A percentile compares a stretch with the other conserved stretches of the same genome.
Conservation (phyloP, 257 asterid species). For the Salvia hispanica region DNA sequence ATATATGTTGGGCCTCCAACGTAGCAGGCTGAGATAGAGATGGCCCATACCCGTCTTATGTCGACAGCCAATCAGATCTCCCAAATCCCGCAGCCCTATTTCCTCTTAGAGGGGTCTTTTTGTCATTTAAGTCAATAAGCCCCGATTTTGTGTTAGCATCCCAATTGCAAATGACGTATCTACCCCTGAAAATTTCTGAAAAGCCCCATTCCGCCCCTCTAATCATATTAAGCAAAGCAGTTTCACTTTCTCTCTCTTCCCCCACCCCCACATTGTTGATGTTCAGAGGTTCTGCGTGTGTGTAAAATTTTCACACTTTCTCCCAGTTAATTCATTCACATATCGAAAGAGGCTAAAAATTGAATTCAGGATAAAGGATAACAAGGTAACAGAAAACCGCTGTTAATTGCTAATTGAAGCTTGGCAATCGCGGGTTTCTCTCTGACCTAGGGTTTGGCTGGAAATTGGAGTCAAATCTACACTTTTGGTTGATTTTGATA, state of each 20-base stretch:
- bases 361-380: neutral
- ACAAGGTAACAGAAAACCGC: neutral
- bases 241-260: slow-evolving; percentile 29
- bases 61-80: neutral
- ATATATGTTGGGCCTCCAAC: neutral
- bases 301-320: slow-evolving; percentile 25
- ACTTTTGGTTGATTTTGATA: neutral
- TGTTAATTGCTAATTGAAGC: slow-evolving; percentile 21
- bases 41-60: neutral
- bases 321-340: slow-evolving; percentile 16
- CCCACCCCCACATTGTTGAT: slow-evolving; percentile 30
- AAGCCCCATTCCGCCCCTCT: slow-evolving; percentile 14
- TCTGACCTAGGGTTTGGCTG: slow-evolving; percentile 28
- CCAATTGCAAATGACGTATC: slow-evolving; percentile 20
- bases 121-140: slow-evolving; percentile 1
- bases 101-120: neutral
- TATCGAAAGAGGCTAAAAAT: slow-evolving; percentile 12
- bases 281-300: slow-evolving; percentile 35
- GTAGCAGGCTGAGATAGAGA: neutral
- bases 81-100: slow-evolving; percentile 2
- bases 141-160: slow-evolving; percentile 22
- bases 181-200: slow-evolving; percentile 26
- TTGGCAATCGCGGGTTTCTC: neutral
- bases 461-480: slow-evolving; percentile 9
- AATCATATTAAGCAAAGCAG: slow-evolving; percentile 21